phyloP scores from a whole-genome alignment of 2,329 filamentous ascomycete genomes.

The Herpomyces periplanetae region DNA sequence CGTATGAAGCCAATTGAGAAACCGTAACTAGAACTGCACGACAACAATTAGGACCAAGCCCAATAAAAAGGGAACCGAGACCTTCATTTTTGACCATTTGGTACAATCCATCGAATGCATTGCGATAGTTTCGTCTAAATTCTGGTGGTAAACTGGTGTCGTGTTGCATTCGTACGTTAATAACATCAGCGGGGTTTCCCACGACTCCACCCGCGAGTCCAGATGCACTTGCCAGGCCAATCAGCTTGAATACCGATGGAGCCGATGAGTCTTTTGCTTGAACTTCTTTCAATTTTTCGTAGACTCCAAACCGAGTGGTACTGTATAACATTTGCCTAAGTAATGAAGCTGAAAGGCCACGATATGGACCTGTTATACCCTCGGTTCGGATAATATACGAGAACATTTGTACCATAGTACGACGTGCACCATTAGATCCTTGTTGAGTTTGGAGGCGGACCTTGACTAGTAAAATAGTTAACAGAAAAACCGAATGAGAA shows the following conservation, averaged over 20 bases:
- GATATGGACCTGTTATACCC: constrained; percentile 47
- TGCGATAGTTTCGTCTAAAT: constrained; percentile 47
- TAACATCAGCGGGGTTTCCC: constrained; percentile 74
- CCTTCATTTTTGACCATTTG: constrained; percentile 70
- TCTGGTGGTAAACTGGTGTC: constrained; percentile 31
- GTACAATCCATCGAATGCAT: constrained; percentile 50
- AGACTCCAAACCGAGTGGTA: constrained; percentile 78
- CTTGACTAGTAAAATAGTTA: constrained; percentile 9
- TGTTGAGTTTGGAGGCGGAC: constrained; percentile 57
- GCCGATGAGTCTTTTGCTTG: constrained; percentile 8
- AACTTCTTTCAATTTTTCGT: constrained; percentile 52
- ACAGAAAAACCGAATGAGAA: constrained; percentile 3
- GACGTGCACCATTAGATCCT: constrained; percentile 23
- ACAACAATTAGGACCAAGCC: constrained; percentile 41
- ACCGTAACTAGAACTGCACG: constrained; percentile 62
- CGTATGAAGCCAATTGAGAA: constrained; percentile 44
- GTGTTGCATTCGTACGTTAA: constrained; percentile 96
- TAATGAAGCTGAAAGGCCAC: constrained; percentile 58
- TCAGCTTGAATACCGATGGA: constrained; percentile 32
- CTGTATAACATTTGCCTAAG: constrained; percentile 76
- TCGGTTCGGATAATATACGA: constrained; percentile 34
- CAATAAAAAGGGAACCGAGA: constrained; percentile 31
- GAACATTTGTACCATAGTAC: constrained; percentile 53
- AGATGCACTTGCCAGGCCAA: constrained; percentile 41
- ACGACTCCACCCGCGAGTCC: constrained; percentile 60